Evolutionary conservation across 2,329 filamentous ascomycete genomes (phyloP).

Genomic region (Colletotrichum sansevieriae): DNA sequence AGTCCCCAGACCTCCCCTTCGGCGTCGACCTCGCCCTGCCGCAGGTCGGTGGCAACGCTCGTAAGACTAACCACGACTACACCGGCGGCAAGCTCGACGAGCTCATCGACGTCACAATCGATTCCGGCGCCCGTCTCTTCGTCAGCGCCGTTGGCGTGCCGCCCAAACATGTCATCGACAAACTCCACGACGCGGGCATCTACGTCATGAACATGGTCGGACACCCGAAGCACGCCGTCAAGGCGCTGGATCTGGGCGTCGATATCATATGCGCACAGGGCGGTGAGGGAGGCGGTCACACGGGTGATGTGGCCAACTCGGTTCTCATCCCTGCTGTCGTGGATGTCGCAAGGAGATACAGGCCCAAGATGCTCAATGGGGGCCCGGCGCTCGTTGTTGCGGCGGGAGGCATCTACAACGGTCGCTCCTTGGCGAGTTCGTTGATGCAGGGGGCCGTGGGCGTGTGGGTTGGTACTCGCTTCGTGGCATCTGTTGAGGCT

Average conservation of each 20-base stretch:
- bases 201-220: conserved; percentile 98
- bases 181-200: conserved; percentile 83
- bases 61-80: conserved; percentile 96
- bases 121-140: conserved; percentile 86
- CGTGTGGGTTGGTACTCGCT: conserved; percentile 95
- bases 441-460: conserved; percentile 90
- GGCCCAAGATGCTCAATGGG: conserved; percentile 76
- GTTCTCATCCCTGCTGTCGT: conserved; percentile 89
- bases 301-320: conserved; percentile 86
- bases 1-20: conserved; percentile 79
- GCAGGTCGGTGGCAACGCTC: conserved; percentile 85
- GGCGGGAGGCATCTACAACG: conserved; percentile 88
- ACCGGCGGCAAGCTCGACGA: conserved; percentile 90
- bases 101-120: conserved; percentile 87
- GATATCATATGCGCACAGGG: conserved; percentile 95
- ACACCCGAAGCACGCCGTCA: conserved; percentile 89
- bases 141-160: conserved; percentile 92
- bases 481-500: conserved; percentile 87
- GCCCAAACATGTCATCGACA: conserved; percentile 77
- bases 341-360: conserved; percentile 82
- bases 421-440: conserved; percentile 81
- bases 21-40: conserved; percentile 93
- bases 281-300: conserved; percentile 93
- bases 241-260: conserved; percentile 87
- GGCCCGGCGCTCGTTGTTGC: conserved; percentile 84